Conservation (phyloP, 1,284 basidiomycete species). For the Rhodotorula sp. region DNA sequence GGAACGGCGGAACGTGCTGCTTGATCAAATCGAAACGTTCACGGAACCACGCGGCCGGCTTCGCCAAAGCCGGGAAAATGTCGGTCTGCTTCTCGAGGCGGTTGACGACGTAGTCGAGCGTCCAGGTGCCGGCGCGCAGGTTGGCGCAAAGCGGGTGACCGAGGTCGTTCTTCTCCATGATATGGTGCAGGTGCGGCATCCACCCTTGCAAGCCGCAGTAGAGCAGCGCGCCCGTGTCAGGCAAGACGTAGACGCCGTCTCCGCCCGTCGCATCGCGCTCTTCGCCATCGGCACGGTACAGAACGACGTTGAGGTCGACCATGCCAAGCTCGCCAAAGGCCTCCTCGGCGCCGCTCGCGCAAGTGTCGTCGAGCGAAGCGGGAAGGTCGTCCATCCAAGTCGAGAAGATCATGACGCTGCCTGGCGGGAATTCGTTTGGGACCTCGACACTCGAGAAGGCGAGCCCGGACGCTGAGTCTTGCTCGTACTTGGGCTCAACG, state of each 20-base stretch:
- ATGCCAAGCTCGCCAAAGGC: slow-evolving; percentile 73
- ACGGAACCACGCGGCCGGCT: slow-evolving; percentile 76
- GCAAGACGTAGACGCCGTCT: slow-evolving; percentile 74
- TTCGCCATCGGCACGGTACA: slow-evolving; percentile 82
- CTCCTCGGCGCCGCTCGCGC: slow-evolving; percentile 63
- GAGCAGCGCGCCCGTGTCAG: slow-evolving; percentile 66
- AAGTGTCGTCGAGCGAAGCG: slow-evolving; percentile 65
- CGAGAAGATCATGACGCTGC: slow-evolving; percentile 84
- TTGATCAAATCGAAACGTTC: slow-evolving; percentile 78
- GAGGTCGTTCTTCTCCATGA: slow-evolving; percentile 84
- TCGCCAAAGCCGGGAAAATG: slow-evolving; percentile 64
- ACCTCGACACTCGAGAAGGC: slow-evolving; percentile 64
- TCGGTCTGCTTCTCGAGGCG: slow-evolving; percentile 71
- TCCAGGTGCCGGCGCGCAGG: slow-evolving; percentile 80
- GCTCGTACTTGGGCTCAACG: slow-evolving; percentile 54
- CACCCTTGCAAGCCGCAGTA: slow-evolving; percentile 94
- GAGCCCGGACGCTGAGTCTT: slow-evolving; percentile 63
- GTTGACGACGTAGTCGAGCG: slow-evolving; percentile 74
- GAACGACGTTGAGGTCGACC: slow-evolving; percentile 78
- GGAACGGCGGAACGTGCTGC: slow-evolving; percentile 68
- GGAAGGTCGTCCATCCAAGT: slow-evolving; percentile 71
- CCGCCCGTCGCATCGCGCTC: slow-evolving; percentile 72
- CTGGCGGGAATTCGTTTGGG: slow-evolving; percentile 83
- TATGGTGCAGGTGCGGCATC: slow-evolving; percentile 79
- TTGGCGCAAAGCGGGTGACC: slow-evolving; percentile 86